Percentiles rank a stretch among this genome's conserved stretches.
phyloP scores from a whole-genome alignment of 2,329 filamentous ascomycete species.

The Amauroascus niger region DNA sequence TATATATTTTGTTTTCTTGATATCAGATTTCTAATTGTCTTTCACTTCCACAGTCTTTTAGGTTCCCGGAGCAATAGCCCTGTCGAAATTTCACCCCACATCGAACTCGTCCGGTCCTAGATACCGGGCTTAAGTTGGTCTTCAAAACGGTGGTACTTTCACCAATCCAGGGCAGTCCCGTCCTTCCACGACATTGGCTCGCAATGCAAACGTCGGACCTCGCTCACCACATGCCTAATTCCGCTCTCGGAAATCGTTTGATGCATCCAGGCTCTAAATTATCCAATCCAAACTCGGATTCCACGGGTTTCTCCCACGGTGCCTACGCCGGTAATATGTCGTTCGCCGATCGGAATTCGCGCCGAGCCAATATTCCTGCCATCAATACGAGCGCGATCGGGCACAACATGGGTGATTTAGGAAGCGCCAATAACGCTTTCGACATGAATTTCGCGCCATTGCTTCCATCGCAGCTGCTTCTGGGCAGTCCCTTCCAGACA shows the following conservation, averaged over 20 bases:
- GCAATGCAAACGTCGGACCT: conserved; percentile 81
- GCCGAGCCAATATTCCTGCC: conserved; percentile 72
- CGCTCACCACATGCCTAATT: conserved; percentile 49
- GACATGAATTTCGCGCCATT: conserved; percentile 99
- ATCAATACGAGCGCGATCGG: conserved; percentile 72
- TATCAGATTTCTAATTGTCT: not conserved
- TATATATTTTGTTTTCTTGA: not conserved
- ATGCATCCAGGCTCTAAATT: conserved; percentile 67
- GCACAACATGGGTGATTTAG: conserved; percentile 60
- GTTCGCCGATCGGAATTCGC: conserved; percentile 77
- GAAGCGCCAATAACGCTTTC: conserved; percentile 72
- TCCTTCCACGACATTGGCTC: conserved; percentile 73
- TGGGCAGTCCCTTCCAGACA: conserved; percentile 93
- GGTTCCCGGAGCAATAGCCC: not conserved
- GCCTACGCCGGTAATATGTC: conserved; percentile 75
- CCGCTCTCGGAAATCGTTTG: conserved; percentile 51
- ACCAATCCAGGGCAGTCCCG: conserved; percentile 69
- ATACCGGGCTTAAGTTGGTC: conserved; percentile 4
- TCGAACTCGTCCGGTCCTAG: conserved; percentile 7
- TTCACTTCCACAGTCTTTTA: not conserved
- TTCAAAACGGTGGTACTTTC: conserved; percentile 41
- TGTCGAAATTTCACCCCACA: not conserved
- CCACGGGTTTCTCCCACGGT: conserved; percentile 85
- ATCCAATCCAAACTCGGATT: conserved; percentile 57
- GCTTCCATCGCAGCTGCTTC: conserved; percentile 83